Evolutionary conservation across 768 basidiomycete genomes (phyloP).

Genomic region (Naganishia kalamii): DNA sequence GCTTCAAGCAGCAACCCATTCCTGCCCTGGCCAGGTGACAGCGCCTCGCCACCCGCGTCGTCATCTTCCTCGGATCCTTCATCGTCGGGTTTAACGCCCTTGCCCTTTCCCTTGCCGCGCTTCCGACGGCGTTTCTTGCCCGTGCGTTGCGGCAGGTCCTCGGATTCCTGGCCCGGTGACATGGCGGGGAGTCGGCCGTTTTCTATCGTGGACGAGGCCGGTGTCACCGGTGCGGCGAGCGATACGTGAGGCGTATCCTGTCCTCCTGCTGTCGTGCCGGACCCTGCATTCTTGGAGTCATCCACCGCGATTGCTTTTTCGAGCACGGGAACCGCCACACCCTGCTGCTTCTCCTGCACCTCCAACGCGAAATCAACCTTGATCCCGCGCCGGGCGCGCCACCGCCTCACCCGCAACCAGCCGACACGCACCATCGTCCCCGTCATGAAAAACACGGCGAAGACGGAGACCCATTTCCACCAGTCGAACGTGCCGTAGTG

Average conservation of each 20-base stretch:
- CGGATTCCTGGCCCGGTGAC: constrained; percentile 34
- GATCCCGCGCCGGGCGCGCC: constrained; percentile 5
- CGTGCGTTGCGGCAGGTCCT: constrained; percentile 18
- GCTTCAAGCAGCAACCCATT: constrained; percentile 27
- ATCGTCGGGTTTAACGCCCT: constrained; percentile 43
- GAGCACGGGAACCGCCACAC: no score
- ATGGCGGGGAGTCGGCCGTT: no score
- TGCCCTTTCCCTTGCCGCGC: constrained; percentile 46
- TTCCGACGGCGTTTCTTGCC: constrained; percentile 52
- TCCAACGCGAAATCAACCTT: constrained; percentile 9
- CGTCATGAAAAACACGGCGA: constrained; percentile 7
- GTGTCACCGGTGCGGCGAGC: no score
- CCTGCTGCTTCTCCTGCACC: not conserved
- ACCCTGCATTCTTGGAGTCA: no score
- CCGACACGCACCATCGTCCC: constrained; percentile 11
- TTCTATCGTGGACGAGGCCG: no score
- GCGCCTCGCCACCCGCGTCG: constrained; percentile 18
- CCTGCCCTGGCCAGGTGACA: constrained; percentile 1
- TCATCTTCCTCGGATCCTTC: constrained; percentile 34
- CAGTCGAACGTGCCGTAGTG: constrained; percentile 16
- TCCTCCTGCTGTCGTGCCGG: no score
- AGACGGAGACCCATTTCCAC: constrained; percentile 23
- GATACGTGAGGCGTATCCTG: no score
- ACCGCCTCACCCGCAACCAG: constrained; percentile 11
- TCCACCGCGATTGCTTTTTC: no score